Base-by-base conservation (phyloP, 345 rosid genomes). In the Durio zibethinus region DNA sequence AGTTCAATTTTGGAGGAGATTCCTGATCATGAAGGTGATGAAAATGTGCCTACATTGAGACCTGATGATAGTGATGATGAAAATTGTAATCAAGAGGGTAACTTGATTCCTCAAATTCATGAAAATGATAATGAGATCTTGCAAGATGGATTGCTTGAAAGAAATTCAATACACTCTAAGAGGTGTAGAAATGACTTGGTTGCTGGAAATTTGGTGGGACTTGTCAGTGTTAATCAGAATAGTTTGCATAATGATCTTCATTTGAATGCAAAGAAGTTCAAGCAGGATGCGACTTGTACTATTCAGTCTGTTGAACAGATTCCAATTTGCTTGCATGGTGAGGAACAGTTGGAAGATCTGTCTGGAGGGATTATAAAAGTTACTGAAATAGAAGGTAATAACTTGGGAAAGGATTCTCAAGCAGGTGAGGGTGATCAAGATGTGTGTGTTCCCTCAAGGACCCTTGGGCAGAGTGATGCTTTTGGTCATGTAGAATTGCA, bases 221-320 rank as follows among this genome's bases (percentile, higher is more conserved):
- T 27, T 4, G 29, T n/a, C 16, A 40, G 16, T 66, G 79, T 70
- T 72, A 52, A 56, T 40, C 83, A 33, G 40, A 62, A 20, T 52
- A 14, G 43, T 76, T 33, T 40, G 16, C 8, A 43, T 73, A 29
- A 60, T 75, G 68, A 77, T 78, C 63, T 25, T 77, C 77, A 38
- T 38, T 42, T 63, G 79, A 71, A 78, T 80, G 76, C 50, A 18
- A 85, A 86, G 82, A 85, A 81, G 85, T 72, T 66, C 25, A 87
- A 87, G 83, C 83, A 27, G 61, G 78, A 50, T 62, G 47, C 74
- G 16, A 2, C 4, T 36, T 36, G 38, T 36, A 64, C 45, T 20
- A 14, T 59, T 59, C 78, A 69, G 21, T 48, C 77, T 10, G 10
- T 47, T n/a, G 75, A 45, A 11, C 76, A 77, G 18, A 52, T 29